Base-by-base conservation (phyloP, 2,329 filamentous ascomycete genomes). In the Colletotrichum sp. region DNA sequence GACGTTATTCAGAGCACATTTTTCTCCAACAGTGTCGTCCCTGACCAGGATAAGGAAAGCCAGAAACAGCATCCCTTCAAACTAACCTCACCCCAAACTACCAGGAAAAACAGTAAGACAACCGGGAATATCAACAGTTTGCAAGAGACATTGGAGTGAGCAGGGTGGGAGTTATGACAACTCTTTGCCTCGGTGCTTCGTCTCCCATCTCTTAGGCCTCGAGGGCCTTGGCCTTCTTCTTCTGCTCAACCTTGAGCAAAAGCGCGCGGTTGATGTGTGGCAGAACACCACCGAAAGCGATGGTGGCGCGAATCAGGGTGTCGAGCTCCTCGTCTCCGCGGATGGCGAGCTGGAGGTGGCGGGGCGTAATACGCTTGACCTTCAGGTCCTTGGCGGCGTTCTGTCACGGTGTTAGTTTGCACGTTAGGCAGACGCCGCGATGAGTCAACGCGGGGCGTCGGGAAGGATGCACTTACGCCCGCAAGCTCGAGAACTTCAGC, bases 321-420 rank as follows among this genome's bases (percentile, higher is more conserved):
- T 99, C 97, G 81, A 99, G 91, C 87, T 99, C 97, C 88, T 99
- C 97, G 86, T 99, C 97, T 83, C 97, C 97, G 83, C 97, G 96
- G 84, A 99, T 99, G 82, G 97, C 97, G 78, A 99, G 94, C 87
- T 99, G 97, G 79, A 99, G 89, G 87, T 99, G 97, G 86, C 97
- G 96, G 72, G 97, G 97, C 15, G 96, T 98, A 87, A 99, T 99
- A 87, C 97, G 97, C 93, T 98, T 99, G 89, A 98, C 97, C 89
- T 98, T 99, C 84, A 98, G 94, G 87, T 99, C 97, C 91, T 98
- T 98, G 86, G 97, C 97, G 70, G 97, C 97, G 86, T 99, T 99
- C 92, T 94, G 28, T 18, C 62, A 72, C 70, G 43, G 80, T 58
- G 71, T 77, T 43, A 74, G 68, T 30, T 25, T 43, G 39, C 6